Percentiles rank a stretch among this genome's conserved stretches.
Evolutionary conservation across 2,329 filamentous ascomycete species (phyloP).

Genomic region (Huntiella bhutanensis): DNA sequence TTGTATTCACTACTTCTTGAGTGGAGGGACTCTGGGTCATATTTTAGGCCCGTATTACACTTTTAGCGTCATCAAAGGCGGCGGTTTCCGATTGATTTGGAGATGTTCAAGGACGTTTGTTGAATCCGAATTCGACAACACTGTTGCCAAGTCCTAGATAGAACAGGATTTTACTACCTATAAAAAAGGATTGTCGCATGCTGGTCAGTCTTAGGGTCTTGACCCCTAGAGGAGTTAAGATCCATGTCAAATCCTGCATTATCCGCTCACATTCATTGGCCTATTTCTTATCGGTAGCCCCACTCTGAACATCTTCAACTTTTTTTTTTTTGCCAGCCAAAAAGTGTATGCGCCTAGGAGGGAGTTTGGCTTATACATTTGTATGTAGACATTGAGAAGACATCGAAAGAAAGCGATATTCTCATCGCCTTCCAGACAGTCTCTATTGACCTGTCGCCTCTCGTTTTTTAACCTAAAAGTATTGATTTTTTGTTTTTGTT

Average conservation of each 20-base stretch:
- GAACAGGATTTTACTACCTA: no score
- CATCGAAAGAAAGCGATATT: neutral
- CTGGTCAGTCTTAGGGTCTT: no score
- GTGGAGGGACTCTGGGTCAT: no score
- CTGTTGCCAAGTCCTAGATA: no score
- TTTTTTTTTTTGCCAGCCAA: slow-evolving; percentile 10
- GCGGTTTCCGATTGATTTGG: no score
- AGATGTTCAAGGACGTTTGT: no score
- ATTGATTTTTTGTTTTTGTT: neutral
- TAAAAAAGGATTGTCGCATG: no score
- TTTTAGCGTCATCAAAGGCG: no score
- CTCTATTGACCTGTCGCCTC: neutral
- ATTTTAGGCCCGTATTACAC: no score
- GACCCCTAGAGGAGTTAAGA: neutral
- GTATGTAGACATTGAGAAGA: neutral
- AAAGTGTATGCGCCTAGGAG: neutral
- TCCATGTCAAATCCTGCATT: neutral
- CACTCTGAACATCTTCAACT: slow-evolving; percentile 3
- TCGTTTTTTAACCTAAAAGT: slow-evolving; percentile 2
- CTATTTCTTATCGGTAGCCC: slow-evolving; percentile 4
- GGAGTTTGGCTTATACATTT: neutral
- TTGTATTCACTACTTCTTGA: no score
- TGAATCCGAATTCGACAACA: no score
- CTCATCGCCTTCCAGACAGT: neutral
- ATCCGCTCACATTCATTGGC: slow-evolving; percentile 1